Evolutionary conservation across 441 rosid species (phyloP).

Genomic region (Populus hybrid): DNA sequence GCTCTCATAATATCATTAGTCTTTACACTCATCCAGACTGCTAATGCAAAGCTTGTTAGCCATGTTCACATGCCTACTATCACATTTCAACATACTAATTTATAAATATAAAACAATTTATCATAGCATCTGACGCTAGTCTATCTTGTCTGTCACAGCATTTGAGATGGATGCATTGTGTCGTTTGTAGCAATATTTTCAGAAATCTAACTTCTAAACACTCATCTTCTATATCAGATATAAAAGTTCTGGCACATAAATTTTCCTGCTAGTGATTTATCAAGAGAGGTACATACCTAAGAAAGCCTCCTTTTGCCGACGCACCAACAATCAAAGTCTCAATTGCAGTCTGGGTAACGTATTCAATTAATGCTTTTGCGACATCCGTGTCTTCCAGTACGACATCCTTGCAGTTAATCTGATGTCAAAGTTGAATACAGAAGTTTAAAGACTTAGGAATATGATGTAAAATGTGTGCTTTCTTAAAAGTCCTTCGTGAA

Average conservation of each 20-base stretch:
- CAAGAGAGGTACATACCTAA: conserved; percentile 43
- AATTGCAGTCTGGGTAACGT: conserved; percentile 45
- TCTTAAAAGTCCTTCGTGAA: neutral
- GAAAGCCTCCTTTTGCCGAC: conserved; percentile 62
- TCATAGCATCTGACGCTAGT: neutral
- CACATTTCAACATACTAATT: neutral
- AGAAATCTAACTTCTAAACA: neutral
- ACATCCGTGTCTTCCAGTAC: conserved; percentile 77
- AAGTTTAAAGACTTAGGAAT: neutral
- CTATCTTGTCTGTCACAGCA: neutral
- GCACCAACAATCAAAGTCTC: conserved; percentile 77
- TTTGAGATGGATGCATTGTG: neutral
- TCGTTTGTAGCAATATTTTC: neutral
- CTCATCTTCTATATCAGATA: neutral
- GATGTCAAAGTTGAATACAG: neutral
- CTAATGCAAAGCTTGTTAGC: neutral
- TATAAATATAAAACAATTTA: neutral
- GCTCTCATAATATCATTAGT: neutral
- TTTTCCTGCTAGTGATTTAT: neutral
- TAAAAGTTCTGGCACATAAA: neutral
- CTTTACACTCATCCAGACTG: neutral
- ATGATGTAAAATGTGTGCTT: neutral
- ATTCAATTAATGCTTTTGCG: conserved; percentile 66
- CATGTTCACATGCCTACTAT: neutral
- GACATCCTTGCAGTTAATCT: conserved; percentile 85